Percentiles rank a stretch among this genome's conserved stretches.
Evolutionary conservation across 2,329 filamentous ascomycete genomes (phyloP).

Genomic region (Phialemoniopsis sp.): DNA sequence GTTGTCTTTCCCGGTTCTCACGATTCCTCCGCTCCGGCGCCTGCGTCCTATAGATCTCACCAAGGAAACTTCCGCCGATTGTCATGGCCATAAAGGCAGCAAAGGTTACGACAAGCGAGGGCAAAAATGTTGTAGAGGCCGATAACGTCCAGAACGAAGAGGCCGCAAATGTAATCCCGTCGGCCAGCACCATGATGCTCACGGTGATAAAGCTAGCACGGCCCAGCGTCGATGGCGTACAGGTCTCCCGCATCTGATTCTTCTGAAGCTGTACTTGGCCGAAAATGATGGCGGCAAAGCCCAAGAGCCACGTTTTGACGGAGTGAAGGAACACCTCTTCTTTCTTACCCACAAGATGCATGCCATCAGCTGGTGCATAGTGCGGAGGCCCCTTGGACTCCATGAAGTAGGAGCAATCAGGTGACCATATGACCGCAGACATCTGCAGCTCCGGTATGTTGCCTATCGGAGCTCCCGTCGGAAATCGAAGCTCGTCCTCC

Average conservation of each 20-base stretch:
- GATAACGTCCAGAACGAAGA: conserved; percentile 53
- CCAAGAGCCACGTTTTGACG: conserved; percentile 55
- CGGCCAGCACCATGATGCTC: conserved; percentile 57
- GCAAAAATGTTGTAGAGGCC: conserved; percentile 51
- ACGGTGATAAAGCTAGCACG: conserved; percentile 62
- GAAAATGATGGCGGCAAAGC: conserved; percentile 52
- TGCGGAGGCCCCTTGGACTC: conserved; percentile 60
- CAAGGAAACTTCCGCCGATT: conserved; percentile 53
- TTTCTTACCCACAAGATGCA: conserved; percentile 56
- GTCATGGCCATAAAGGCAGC: conserved; percentile 51
- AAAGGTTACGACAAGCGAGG: conserved; percentile 50
- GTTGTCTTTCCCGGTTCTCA: conserved; percentile 24
- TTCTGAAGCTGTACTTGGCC: conserved; percentile 60
- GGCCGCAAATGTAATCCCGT: conserved; percentile 55
- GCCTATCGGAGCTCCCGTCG: conserved; percentile 51
- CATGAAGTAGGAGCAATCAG: conserved; percentile 64
- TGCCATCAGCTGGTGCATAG: conserved; percentile 43
- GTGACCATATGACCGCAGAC: conserved; percentile 62
- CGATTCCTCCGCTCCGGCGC: conserved; percentile 50
- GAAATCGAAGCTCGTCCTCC: conserved; percentile 59
- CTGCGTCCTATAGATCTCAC: conserved; percentile 58
- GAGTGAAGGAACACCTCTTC: conserved; percentile 53
- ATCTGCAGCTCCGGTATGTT: conserved; percentile 53
- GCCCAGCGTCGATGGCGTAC: conserved; percentile 63
- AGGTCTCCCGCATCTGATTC: conserved; percentile 61